These are phyloP conservation scores for Pichia sorboxylosa DNA, from an alignment of 1,139 yeast genomes.

Conservation along the genomic window DNA sequence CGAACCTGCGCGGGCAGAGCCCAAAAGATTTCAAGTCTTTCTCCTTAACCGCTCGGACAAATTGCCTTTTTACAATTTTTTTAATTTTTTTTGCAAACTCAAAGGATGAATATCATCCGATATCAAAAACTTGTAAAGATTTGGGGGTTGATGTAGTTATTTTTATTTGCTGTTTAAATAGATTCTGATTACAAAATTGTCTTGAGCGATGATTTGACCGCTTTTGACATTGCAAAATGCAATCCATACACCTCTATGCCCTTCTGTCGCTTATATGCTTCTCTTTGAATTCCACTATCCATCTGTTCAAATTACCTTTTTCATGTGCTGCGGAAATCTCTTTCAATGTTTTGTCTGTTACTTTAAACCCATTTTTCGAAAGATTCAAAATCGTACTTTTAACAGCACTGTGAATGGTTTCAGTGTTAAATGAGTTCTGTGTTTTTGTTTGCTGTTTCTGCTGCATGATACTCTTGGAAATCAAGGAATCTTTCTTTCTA, in stretches of 20 bases:
- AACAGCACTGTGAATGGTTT: not conserved
- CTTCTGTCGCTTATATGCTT: slow-evolving; percentile 25
- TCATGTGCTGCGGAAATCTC: slow-evolving; percentile 24
- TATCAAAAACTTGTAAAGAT: no score
- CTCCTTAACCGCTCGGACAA: slow-evolving; percentile 32
- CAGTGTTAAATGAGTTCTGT: slow-evolving; percentile 7
- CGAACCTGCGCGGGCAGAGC: slow-evolving; percentile 32
- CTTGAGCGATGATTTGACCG: no score
- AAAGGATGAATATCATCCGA: no score
- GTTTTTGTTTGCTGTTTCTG: slow-evolving; percentile 13
- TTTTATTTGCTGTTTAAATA: no score
- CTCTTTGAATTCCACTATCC: slow-evolving; percentile 28
- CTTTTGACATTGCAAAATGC: no score
- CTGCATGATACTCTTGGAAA: slow-evolving; percentile 12
- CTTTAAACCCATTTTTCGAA: slow-evolving; percentile 22
- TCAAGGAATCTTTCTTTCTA: slow-evolving; percentile 19
- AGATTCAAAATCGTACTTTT: slow-evolving; percentile 12
- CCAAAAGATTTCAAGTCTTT: slow-evolving; percentile 31
- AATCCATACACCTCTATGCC: slow-evolving; percentile 7
- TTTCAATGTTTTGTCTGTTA: slow-evolving; percentile 22
- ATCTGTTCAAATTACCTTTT: slow-evolving; percentile 31
- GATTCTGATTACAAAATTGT: no score
- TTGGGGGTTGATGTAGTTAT: no score
- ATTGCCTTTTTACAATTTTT: slow-evolving; percentile 7
- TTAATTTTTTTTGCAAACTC: no score